Base-by-base conservation (phyloP, 805 yeast species). In the Saccharomycopsis fodiens region DNA sequence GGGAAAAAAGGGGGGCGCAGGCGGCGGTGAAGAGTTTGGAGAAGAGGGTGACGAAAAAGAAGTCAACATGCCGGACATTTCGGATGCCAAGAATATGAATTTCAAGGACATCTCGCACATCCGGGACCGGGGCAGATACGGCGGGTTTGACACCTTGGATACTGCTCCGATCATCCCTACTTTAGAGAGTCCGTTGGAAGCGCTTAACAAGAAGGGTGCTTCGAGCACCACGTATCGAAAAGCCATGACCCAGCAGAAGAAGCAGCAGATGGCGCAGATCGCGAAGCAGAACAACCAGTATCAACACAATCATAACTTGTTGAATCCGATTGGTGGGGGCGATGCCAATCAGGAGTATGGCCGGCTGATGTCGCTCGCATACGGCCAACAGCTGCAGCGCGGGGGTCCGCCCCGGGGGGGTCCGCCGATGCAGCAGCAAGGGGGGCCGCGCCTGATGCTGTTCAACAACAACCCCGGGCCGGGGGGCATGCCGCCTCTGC, bases 131-230 rank as follows among this genome's bases (percentile, higher is more conserved):
- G 85, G 85, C 3, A 74, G 85, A 27, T 82, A 81, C 57, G 82
- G 81, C 3, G 65, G 72, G 16, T 65, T 69, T 41, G 50, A 63
- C 36, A 41, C 58, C 35, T 60, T 67, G 45, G 86, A 81, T 51
- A 72, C 89, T 0, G 72, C 86, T 0, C 89, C 93, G 6, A 77
- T 81, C 51, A 83, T 85, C 34, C 94, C 94, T 4, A 82, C 87
- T 0, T 45, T 84, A 3, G 67, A 74, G 3, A 62, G 72, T 0
- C 57, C 88, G 0, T 42, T 84, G 2, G 43, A 47, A 40, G 59
- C 58, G 22, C 50, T 40, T 2, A 41, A 50, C 27, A 44, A 51
- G 20, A 66, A 63, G 40, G 57, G 67, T 53, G 70, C 70, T 43
- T 29, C 41, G 12, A 47, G 35, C 32, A 67, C 76, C 4, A 80